Base-by-base conservation (phyloP, 2,329 filamentous ascomycete species). In the Aspergillus pseudonomiae region DNA sequence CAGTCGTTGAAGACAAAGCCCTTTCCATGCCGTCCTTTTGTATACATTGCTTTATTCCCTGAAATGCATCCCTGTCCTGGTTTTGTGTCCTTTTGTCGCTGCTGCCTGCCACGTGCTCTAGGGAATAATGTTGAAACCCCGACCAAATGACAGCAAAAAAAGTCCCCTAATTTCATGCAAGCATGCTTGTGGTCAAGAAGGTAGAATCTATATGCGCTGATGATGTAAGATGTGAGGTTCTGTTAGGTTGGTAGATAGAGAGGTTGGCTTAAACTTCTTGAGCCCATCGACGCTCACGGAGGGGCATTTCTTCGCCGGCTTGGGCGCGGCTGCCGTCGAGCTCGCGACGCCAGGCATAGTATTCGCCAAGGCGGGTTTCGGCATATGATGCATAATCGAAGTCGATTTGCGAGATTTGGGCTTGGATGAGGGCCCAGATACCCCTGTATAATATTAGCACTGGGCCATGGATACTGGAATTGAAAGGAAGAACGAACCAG, bases 371-470 rank as follows among this genome's bases (percentile, higher is more conserved):
- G 61, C 95, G 85, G 19, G 90, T 80, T 77, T 97, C 92, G 12
- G 95, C 94, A 76, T 98, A 99, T 10, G 86, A 88, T 50, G 93
- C 92, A 76, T 99, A 99, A 79, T 99, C 94, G 74, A 99, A 99
- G 75, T 97, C 92, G 72, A 99, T 99, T 68, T 94, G 88, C 12
- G 92, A 96, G 68, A 99, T 98, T 60, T 88, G 91, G 2, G 94
- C 91, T 82, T 99, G 95, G 68, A 99, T 98, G 67, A 96, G 82
- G 9, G 93, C 91, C 95, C 95, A 99, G 63, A 97, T 93, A 28
- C 95, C 95, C 94, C 91, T 93, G 77, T 86, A 88, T 10, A 4
- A 30, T n/a, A 41, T 67, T 60, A 65, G 53, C 14, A 52, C 41
- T 14, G 9, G 46, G 10, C 61, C 32, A 11, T 32, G 3, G 6